Evolutionary conservation across 768 basidiomycete species (phyloP).

Genomic region (Suillus cothurnatus): DNA sequence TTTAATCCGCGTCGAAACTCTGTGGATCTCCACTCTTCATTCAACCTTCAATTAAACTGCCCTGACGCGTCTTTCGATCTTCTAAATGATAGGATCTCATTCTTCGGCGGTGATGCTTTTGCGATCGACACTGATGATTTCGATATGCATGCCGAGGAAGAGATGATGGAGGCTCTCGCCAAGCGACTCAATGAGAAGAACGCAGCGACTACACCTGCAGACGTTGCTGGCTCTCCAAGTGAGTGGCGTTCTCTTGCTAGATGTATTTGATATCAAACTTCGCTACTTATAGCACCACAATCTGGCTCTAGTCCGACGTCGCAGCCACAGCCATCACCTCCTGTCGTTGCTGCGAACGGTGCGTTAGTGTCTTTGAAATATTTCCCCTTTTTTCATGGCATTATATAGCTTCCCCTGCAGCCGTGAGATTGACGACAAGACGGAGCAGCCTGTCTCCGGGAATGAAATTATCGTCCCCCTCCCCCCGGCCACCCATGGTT

Average conservation of each 20-base stretch:
- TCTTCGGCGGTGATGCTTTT: conserved; percentile 34
- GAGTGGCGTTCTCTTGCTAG: not conserved
- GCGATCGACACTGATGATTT: conserved; percentile 27
- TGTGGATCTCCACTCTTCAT: conserved; percentile 37
- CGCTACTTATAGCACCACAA: not conserved
- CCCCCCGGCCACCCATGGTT: not conserved
- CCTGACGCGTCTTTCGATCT: conserved; percentile 38
- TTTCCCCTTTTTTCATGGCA: not conserved
- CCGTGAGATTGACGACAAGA: not conserved
- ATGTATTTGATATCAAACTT: not conserved
- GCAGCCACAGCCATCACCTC: not conserved
- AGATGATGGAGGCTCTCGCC: conserved; percentile 23
- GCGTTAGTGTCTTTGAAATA: not conserved
- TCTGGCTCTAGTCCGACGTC: not conserved
- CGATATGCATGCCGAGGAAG: conserved; percentile 25
- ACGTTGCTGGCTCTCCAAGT: not conserved
- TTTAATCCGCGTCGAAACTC: conserved; percentile 31
- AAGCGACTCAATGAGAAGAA: conserved; percentile 18
- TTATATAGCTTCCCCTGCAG: not conserved
- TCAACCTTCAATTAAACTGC: conserved; percentile 36
- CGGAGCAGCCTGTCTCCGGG: conserved; percentile 5
- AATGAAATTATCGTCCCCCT: conserved; percentile 1
- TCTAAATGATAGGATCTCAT: conserved; percentile 38
- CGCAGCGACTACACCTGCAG: not conserved
- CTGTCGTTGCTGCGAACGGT: not conserved